Base-by-base conservation (phyloP, 805 yeast genomes). In the Spencermartinsiella europaea region DNA sequence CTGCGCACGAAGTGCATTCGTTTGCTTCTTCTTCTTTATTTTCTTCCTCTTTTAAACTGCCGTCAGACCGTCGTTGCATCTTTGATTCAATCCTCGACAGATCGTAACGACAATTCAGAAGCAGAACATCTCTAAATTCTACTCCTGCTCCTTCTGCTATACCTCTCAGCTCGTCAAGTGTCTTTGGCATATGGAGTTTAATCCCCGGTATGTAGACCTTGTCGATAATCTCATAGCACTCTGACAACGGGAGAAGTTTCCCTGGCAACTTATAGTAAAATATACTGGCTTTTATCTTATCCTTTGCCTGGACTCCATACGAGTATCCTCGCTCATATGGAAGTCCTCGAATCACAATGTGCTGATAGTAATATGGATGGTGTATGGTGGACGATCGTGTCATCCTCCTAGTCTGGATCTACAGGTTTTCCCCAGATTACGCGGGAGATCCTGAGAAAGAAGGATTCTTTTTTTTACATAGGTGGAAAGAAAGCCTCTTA, bases 241-340 rank as follows among this genome's bases (percentile, higher is more conserved):
- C 16, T 15, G 33, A 28, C 12, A 34, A n/a, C 5, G 45, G 40
- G 21, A 34, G 45, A 12, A 42, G 45, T 28, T 20, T 42, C 7
- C 40, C 40, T 10, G 45, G 38, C 31, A n/a, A 12, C 16, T 34
- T 42, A 20, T 42, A 42, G 21, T 42, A 25, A 5, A 17, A n/a
- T n/a, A 42, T 33, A n/a, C 21, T 34, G 7, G 4, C 5, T 5
- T 7, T 15, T 10, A 42, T 42, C 39, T 34, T 42, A 3, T 8
- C 27, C 16, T n/a, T 31, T 7, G 21, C 45, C 16, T 42, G 45
- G 8, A 5, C 8, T 5, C 45, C 45, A 34, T 42, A 37, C 4
- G 45, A 42, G 16, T 42, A 42, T 17, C 45, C 45, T 34, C 45
- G 8, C 28, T 42, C 45, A 19, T 34, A 42, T 10, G 45, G 45